Evolutionary conservation across 306 rosid genomes (phyloP).

Genomic region (Macrotyloma uniflorum): DNA sequence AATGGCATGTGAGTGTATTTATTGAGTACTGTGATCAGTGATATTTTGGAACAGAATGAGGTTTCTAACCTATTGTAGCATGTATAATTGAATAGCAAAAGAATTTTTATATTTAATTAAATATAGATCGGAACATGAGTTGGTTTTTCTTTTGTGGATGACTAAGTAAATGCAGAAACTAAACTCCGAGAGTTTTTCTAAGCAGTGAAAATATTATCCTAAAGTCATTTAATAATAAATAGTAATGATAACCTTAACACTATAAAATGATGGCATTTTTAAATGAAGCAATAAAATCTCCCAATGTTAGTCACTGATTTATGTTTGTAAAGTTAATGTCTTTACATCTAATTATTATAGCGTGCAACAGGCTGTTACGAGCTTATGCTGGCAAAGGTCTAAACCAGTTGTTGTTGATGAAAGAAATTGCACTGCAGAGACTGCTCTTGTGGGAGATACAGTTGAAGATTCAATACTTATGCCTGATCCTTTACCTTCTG

Average conservation of each 20-base stretch:
- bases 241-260: background rate
- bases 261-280: background rate
- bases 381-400: constrained; percentile 98
- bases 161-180: background rate
- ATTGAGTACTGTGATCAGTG: background rate
- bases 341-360: constrained; percentile 38
- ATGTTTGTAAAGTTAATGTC: constrained; percentile 15
- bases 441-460: constrained; percentile 85
- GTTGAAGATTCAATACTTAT: constrained; percentile 94
- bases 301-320: constrained; percentile 5
- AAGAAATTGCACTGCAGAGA: constrained; percentile 75
- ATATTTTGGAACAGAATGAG: background rate
- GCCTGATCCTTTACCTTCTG: constrained; percentile 98
- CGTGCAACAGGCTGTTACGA: constrained; percentile 84
- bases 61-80: background rate
- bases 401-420: constrained; percentile 89
- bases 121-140: background rate
- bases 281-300: constrained; percentile 15
- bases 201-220: background rate
- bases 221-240: background rate
- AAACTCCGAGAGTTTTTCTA: background rate
- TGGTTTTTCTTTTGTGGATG: background rate
- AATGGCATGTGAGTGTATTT: too few relatives aligned
- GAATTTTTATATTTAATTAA: background rate
- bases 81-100: background rate